Conservation (phyloP, 75 land plant genomes). For the Sequoia sempervirens region DNA sequence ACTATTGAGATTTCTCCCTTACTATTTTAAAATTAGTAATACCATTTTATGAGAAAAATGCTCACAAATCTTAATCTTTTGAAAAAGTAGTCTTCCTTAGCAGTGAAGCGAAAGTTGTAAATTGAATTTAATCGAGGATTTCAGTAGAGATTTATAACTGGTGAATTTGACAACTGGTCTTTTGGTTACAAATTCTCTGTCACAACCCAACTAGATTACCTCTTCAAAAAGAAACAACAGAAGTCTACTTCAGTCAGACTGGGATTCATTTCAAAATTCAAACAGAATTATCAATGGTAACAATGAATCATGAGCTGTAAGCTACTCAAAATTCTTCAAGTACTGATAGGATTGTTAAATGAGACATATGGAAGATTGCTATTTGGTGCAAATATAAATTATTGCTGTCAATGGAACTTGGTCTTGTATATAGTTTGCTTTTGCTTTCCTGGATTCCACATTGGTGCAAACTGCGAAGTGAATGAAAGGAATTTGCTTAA, state of each 20-base stretch:
- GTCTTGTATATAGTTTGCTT: not conserved
- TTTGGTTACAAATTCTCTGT: too few relatives aligned
- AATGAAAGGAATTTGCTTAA: not conserved
- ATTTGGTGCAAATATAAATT: not conserved
- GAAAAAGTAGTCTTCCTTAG: too few relatives aligned
- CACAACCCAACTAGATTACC: not conserved
- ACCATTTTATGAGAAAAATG: too few relatives aligned
- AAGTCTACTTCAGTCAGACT: not conserved
- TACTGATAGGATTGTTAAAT: not conserved
- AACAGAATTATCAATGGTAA: not conserved
- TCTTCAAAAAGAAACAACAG: not conserved
- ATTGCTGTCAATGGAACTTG: not conserved
- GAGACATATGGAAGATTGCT: not conserved
- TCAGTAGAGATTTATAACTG: not conserved
- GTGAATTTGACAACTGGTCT: not conserved
- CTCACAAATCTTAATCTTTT: too few relatives aligned
- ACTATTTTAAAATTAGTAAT: not conserved
- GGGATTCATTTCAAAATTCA: not conserved
- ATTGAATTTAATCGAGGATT: not conserved
- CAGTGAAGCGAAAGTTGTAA: not conserved
- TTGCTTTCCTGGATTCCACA: too few relatives aligned
- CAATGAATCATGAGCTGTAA: not conserved
- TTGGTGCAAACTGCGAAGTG: not conserved
- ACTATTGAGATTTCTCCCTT: too few relatives aligned
- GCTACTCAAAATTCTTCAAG: not conserved